These are phyloP conservation scores for Suillus plorans DNA, from an alignment of 768 basidiomycete genomes.

Conservation along the genomic window DNA sequence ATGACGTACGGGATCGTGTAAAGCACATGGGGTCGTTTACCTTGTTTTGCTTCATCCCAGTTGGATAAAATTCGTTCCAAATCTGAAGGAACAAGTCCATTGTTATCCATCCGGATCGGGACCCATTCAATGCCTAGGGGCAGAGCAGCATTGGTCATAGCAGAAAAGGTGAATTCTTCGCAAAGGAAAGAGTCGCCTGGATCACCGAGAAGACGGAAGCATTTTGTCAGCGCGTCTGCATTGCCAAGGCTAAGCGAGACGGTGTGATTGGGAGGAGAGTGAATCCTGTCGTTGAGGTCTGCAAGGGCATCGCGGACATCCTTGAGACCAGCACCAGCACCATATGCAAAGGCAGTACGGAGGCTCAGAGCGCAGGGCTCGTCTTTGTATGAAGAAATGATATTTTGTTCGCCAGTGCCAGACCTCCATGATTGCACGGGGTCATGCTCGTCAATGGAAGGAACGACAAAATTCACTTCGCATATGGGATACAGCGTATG, in stretches of 20 bases:
- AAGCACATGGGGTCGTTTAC: constrained; percentile 49
- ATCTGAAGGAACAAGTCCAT: constrained; percentile 49
- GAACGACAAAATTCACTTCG: constrained; percentile 35
- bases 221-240: constrained; percentile 42
- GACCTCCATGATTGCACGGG: constrained; percentile 32
- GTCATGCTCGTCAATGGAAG: constrained; percentile 26
- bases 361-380: constrained; percentile 29
- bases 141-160: constrained; percentile 41
- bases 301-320: constrained; percentile 34
- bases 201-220: constrained; percentile 41
- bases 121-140: constrained; percentile 41
- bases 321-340: constrained; percentile 35
- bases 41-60: constrained; percentile 45
- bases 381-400: constrained; percentile 30
- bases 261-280: constrained; percentile 31
- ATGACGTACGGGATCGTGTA: constrained; percentile 48
- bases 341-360: constrained; percentile 37
- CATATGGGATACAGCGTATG: constrained; percentile 31
- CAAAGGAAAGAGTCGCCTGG: constrained; percentile 43
- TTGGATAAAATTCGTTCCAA: constrained; percentile 41
- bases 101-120: constrained; percentile 48
- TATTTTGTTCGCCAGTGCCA: constrained; percentile 27
- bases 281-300: constrained; percentile 35
- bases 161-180: constrained; percentile 44
- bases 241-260: constrained; percentile 41